phyloP scores from a whole-genome alignment of 331 rosid genomes.

The Spiraea crenata region DNA sequence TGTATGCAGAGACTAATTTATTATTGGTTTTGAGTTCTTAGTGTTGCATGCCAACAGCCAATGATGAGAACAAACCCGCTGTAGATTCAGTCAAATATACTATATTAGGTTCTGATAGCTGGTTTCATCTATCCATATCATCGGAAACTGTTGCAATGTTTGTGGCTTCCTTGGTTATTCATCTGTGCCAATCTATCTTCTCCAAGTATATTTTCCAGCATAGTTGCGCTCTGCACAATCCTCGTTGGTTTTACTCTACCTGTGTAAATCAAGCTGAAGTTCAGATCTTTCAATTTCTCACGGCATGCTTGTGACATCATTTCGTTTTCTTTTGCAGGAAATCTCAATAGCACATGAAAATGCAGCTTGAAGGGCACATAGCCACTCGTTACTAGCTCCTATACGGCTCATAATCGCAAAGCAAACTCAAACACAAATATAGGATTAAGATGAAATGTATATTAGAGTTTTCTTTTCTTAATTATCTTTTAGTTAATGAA shows the following conservation, averaged over 20 bases:
- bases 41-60: not conserved
- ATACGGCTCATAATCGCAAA: not conserved
- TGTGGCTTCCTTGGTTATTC: not conserved
- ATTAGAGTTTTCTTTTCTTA: not conserved
- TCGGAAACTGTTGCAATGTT: not conserved
- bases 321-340: constrained; percentile 46
- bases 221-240: not conserved
- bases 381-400: constrained; percentile 17
- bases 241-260: not conserved
- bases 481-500: not conserved
- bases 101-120: not conserved
- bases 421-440: constrained; percentile 6
- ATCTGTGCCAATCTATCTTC: not conserved
- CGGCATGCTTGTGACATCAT: constrained; percentile 9
- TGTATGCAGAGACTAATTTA: constrained; percentile 12
- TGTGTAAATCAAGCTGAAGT: not conserved
- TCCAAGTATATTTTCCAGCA: not conserved
- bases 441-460: constrained; percentile 8
- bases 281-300: not conserved
- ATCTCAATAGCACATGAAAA: constrained; percentile 53
- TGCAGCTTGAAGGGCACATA: constrained; percentile 30
- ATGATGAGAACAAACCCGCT: not conserved
- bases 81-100: not conserved
- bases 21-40: not conserved
- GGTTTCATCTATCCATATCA: not conserved